Percentiles rank a stretch among this genome's conserved stretches.
Conservation (phyloP, 108 stramenopile genomes). For the Discostella stelligeroides region DNA sequence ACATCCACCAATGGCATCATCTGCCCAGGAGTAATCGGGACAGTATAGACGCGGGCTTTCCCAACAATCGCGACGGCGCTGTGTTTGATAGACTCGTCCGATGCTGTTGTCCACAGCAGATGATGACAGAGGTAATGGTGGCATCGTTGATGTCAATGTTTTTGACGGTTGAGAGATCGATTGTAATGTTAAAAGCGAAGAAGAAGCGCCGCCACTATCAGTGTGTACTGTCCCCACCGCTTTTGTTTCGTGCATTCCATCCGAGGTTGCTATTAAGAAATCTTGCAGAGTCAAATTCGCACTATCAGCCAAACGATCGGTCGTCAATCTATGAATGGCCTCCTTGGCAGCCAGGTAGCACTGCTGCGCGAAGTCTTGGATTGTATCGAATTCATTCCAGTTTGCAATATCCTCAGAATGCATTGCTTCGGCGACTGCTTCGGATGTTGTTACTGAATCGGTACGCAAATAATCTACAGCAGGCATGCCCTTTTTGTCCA, state of each 20-base stretch:
- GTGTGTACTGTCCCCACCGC: background rate
- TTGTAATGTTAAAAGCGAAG: constrained; percentile 2
- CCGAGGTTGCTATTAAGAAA: constrained; percentile 16
- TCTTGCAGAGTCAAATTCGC: constrained; percentile 67
- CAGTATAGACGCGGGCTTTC: constrained; percentile 81
- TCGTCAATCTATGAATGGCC: constrained; percentile 71
- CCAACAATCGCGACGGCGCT: constrained; percentile 80
- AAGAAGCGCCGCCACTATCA: background rate
- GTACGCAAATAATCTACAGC: background rate
- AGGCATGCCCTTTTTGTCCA: constrained; percentile 4
- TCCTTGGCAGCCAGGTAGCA: constrained; percentile 67
- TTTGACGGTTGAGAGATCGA: background rate
- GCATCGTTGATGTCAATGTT: constrained; percentile 10
- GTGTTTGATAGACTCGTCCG: constrained; percentile 49
- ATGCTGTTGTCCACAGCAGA: constrained; percentile 36
- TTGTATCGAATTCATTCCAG: constrained; percentile 51
- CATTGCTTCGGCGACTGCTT: background rate
- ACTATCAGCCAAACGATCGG: constrained; percentile 70
- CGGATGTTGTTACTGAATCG: background rate
- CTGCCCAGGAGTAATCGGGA: constrained; percentile 88
- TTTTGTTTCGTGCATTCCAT: background rate
- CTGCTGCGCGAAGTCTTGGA: constrained; percentile 68
- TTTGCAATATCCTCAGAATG: constrained; percentile 27
- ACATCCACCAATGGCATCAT: constrained; percentile 65
- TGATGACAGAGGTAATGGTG: constrained; percentile 2